Conservation (phyloP, 768 basidiomycete genomes). For the Serpula lacrymans region DNA sequence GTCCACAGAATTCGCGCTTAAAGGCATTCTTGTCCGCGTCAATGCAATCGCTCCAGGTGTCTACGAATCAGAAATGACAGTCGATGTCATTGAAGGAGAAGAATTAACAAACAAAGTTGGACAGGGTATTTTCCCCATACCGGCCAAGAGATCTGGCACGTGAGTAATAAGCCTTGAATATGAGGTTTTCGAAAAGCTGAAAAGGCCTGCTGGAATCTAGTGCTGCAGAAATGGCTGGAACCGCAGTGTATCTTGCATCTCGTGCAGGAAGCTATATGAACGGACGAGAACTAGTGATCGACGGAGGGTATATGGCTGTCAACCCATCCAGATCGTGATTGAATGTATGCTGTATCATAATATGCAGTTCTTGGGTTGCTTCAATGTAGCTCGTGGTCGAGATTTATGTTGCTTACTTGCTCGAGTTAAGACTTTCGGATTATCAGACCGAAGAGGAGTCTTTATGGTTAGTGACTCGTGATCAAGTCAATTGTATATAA, state of each 20-base stretch:
- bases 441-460: too few species aligned
- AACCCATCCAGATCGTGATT: slow-evolving; percentile 56
- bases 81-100: slow-evolving; percentile 42
- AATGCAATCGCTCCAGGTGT: slow-evolving; percentile 76
- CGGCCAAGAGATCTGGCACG: slow-evolving; percentile 62
- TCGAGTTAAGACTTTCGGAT: too few species aligned
- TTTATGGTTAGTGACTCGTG: too few species aligned
- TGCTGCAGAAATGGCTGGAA: slow-evolving; percentile 72
- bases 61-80: slow-evolving; percentile 75
- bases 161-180: slow-evolving; percentile 35
- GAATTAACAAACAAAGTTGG: slow-evolving; percentile 51
- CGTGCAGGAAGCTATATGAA: slow-evolving; percentile 71
- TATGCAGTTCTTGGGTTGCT: too few species aligned
- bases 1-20: slow-evolving; percentile 70
- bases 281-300: slow-evolving; percentile 75
- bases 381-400: too few species aligned
- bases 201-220: slow-evolving; percentile 30
- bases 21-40: slow-evolving; percentile 65
- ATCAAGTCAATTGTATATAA: too few species aligned
- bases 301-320: slow-evolving; percentile 71
- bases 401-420: too few species aligned
- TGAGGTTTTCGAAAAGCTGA: background rate
- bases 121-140: slow-evolving; percentile 59
- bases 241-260: slow-evolving; percentile 72
- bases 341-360: too few species aligned